Evolutionary conservation across 139 green algal species (phyloP).

Genomic region (Chlorella sorokiniana): DNA sequence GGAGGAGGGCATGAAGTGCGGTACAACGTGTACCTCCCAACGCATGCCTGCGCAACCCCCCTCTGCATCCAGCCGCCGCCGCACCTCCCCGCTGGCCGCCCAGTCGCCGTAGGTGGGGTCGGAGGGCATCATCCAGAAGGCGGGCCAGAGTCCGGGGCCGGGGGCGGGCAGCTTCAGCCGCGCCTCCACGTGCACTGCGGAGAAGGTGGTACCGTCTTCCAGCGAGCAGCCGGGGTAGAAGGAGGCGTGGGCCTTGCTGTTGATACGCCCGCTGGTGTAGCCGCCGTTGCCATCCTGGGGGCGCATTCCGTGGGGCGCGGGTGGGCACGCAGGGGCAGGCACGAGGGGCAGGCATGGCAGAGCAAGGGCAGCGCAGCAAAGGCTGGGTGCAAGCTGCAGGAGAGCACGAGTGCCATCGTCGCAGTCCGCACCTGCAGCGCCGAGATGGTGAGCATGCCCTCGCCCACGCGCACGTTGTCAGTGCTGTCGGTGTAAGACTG

Average conservation of each 20-base stretch:
- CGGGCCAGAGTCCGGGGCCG: constrained; percentile 42
- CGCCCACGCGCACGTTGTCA: constrained; percentile 33
- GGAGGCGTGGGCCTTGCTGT: constrained; percentile 25
- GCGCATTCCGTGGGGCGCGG: too few relatives aligned
- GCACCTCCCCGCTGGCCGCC: constrained; percentile 39
- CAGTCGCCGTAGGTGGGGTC: constrained; percentile 38
- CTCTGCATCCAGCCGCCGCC: not conserved
- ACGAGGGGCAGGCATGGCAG: too few relatives aligned
- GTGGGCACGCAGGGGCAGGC: too few relatives aligned
- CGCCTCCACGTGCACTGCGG: constrained; percentile 38
- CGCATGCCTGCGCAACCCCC: too few relatives aligned
- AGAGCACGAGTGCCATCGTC: too few relatives aligned
- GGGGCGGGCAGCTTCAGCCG: constrained; percentile 32
- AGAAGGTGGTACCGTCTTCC: constrained; percentile 25
- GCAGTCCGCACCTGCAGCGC: not conserved
- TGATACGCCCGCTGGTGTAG: constrained; percentile 39
- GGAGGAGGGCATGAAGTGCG: not conserved
- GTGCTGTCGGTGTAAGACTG: constrained; percentile 41
- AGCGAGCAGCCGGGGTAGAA: constrained; percentile 38
- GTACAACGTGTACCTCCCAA: not conserved
- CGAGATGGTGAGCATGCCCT: not conserved
- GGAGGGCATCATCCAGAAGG: constrained; percentile 50
- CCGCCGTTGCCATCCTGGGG: constrained; percentile 19
- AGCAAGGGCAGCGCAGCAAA: too few relatives aligned
- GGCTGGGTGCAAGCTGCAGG: too few relatives aligned